Percentiles rank a stretch among this genome's conserved stretches.
Evolutionary conservation across 805 yeast genomes (phyloP).

Genomic region (Kregervanrija fluxuum): DNA sequence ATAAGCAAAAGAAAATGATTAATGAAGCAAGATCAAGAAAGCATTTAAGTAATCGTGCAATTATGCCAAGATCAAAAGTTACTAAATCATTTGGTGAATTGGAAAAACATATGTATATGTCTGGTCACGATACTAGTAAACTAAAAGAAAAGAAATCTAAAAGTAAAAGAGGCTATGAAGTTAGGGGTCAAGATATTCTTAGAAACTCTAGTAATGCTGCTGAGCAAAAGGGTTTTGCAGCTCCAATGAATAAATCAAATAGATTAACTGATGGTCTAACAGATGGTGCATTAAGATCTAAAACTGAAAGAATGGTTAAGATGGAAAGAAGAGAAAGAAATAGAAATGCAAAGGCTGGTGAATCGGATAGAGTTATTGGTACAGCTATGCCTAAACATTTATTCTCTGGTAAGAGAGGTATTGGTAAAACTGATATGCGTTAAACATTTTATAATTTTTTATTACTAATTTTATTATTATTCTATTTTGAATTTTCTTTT

Average conservation of each 20-base stretch:
- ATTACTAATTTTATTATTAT: not conserved
- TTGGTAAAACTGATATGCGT: conserved; percentile 88
- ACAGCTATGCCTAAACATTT: conserved; percentile 89
- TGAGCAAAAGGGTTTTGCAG: conserved; percentile 13
- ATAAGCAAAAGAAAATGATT: conserved; percentile 90
- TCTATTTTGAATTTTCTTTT: not conserved
- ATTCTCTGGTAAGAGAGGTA: conserved; percentile 95
- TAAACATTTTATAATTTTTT: conserved; percentile 2
- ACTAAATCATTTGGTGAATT: conserved; percentile 68
- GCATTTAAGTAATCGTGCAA: conserved; percentile 76
- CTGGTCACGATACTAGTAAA: conserved; percentile 80
- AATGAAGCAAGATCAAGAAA: conserved; percentile 82
- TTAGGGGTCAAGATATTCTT: conserved; percentile 76
- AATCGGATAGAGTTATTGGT: conserved; percentile 86
- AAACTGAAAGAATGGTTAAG: conserved; percentile 83
- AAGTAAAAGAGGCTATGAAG: conserved; percentile 22
- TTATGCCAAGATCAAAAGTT: conserved; percentile 85
- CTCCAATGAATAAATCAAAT: conserved; percentile 57
- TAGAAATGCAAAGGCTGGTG: conserved; percentile 89
- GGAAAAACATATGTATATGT: conserved; percentile 82
- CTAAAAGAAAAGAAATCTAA: conserved; percentile 37
- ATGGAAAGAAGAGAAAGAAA: conserved; percentile 90
- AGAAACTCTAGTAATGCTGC: conserved; percentile 25
- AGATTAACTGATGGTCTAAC: conserved; percentile 81
- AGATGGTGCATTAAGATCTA: conserved; percentile 72